Conservation (phyloP, 768 basidiomycete species). For the Lentinus tigrinus region DNA sequence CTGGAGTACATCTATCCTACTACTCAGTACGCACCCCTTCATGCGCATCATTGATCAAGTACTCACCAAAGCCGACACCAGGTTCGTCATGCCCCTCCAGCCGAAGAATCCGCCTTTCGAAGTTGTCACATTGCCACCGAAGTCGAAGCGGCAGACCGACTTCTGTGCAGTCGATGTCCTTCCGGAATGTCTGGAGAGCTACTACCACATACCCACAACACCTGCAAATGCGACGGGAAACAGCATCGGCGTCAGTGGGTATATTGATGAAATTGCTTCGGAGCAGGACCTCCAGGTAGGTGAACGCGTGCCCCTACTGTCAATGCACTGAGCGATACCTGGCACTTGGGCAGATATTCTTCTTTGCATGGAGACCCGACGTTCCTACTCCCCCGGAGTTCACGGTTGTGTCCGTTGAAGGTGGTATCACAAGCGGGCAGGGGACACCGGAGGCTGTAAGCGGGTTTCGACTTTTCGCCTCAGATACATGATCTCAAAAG, state of each 20-base stretch:
- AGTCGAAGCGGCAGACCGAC: background rate
- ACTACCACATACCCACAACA: slow-evolving; percentile 7
- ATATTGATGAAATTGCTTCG: slow-evolving; percentile 30
- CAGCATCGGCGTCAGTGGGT: slow-evolving; percentile 31
- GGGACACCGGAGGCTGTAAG: background rate
- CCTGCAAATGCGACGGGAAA: slow-evolving; percentile 28
- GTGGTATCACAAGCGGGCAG: background rate
- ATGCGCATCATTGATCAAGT: no score
- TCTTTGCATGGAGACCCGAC: background rate
- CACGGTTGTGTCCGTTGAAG: background rate
- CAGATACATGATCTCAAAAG: background rate
- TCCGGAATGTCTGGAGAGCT: slow-evolving; percentile 15
- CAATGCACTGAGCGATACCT: background rate
- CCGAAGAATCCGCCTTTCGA: background rate
- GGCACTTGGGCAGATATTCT: background rate
- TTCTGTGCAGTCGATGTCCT: slow-evolving; percentile 19
- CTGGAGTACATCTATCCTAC: slow-evolving; percentile 34
- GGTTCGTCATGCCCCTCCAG: background rate
- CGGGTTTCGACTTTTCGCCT: background rate
- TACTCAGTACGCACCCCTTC: slow-evolving; percentile 19
- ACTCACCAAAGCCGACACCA: no score
- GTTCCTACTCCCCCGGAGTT: background rate
- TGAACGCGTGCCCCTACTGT: slow-evolving; percentile 30
- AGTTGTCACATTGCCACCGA: slow-evolving; percentile 2
- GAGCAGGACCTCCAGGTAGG: slow-evolving; percentile 27